Conservation (phyloP, 176 grass and related monocot genomes). For the Paspalum vaginatum region DNA sequence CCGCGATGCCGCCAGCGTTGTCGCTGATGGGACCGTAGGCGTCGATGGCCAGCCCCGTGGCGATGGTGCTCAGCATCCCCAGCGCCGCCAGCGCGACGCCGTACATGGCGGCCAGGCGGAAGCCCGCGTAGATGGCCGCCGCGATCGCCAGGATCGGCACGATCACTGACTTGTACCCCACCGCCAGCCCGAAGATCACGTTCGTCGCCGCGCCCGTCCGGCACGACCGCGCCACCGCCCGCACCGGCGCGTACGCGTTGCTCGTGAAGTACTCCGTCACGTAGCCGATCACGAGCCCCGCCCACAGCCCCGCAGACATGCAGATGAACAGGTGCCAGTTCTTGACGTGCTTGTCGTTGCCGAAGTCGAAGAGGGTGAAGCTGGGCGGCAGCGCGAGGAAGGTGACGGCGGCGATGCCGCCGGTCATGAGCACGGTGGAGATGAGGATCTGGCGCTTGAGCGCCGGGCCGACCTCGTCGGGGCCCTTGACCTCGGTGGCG, state of each 20-base stretch:
- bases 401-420: conserved; percentile 47
- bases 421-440: conserved; percentile 82
- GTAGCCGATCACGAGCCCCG: conserved; percentile 72
- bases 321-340: conserved; percentile 83
- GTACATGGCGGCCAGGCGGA: conserved; percentile 73
- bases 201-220: conserved; percentile 83
- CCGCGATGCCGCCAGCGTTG: conserved; percentile 88
- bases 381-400: conserved; percentile 51
- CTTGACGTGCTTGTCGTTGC: conserved; percentile 50
- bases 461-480: conserved; percentile 39
- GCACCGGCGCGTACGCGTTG: conserved; percentile 70
- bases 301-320: conserved; percentile 58
- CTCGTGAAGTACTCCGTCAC: conserved; percentile 80
- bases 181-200: conserved; percentile 80
- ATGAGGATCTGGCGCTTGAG: conserved; percentile 73
- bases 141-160: conserved; percentile 66
- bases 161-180: conserved; percentile 84
- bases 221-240: conserved; percentile 66
- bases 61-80: conserved; percentile 88
- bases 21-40: conserved; percentile 82
- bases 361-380: conserved; percentile 82
- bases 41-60: conserved; percentile 71
- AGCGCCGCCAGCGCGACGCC: conserved; percentile 73
- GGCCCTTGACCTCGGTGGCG: conserved; percentile 22
- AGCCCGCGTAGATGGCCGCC: conserved; percentile 56